Evolutionary conservation across 179 eudicot species (phyloP), one percentile per base, ranked within the genome.

Genomic region (Spergularia azorica): DNA sequence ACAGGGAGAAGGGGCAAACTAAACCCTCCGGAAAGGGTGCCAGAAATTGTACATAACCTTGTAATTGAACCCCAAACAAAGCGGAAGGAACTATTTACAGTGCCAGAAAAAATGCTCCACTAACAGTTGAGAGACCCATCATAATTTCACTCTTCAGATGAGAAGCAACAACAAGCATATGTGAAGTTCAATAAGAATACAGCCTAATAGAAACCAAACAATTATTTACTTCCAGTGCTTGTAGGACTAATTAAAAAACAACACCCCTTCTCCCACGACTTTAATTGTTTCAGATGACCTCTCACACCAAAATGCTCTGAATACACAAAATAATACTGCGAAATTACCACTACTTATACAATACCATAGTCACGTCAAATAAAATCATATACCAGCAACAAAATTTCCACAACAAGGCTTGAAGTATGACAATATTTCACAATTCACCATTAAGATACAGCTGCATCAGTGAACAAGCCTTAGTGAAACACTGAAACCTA

Each of bases 401-500:
- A 26, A 26, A 26, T 26, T 56, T 56, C 12, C 12, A 14, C n/a
- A 56, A 14, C 15, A 63, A 63, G 43, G 43, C 43, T 63, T 63
- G 41, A 63, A 3, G 66, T 57, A n/a, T 18, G 66, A 63, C 9
- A 32, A 21, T 63, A 63, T 57, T 9, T n/a, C 17, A 57, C 6
- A n/a, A 20, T 57, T 26, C 1, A 26, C 32, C 32, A 26, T 26
- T 26, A 26, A 26, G 2, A 26, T 2, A 26, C 32, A 26, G 32
- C 32, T 26, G 32, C 32, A 26, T 26, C 32, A 26, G 48, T 43
- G 48, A 63, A 56, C 9, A 7, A 39, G 10, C 18, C 46, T 14
- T 67, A 5, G 51, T 43, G 14, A 32, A 26, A 86, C 87, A 83
- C 97, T 87, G 56, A 94, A 38, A 65, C 50, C 36, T 65, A 41